These are phyloP conservation scores for Heterococcus sp. DNA, from an alignment of 108 stramenopile genomes.

Conservation along the genomic window DNA sequence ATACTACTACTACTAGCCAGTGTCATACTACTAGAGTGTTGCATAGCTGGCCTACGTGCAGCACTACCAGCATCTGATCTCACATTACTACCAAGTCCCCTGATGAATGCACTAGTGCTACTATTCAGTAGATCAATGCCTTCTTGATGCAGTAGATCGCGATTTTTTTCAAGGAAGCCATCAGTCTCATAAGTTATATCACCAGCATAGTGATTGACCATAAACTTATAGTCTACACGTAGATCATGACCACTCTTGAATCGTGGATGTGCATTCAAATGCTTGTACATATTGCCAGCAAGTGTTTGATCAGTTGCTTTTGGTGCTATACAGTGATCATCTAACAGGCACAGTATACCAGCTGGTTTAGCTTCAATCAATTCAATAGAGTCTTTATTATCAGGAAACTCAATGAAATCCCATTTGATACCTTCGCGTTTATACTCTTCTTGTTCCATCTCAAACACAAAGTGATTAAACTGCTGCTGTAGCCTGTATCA, in stretches of 20 bases:
- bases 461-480: constrained; percentile 55
- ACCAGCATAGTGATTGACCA: constrained; percentile 65
- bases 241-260: constrained; percentile 8
- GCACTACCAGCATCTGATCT: background rate
- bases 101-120: constrained; percentile 12
- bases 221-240: constrained; percentile 57
- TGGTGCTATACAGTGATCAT: constrained; percentile 89
- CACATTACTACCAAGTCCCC: background rate
- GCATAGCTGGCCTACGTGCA: background rate
- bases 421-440: constrained; percentile 45
- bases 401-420: constrained; percentile 43
- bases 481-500: constrained; percentile 55
- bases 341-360: constrained; percentile 82
- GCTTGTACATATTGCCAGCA: constrained; percentile 77
- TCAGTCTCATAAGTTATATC: constrained; percentile 54
- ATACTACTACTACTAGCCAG: background rate
- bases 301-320: constrained; percentile 81
- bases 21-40: background rate
- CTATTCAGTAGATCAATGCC: constrained; percentile 66
- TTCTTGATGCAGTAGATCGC: constrained; percentile 59
- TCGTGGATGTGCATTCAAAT: constrained; percentile 50
- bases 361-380: constrained; percentile 63
- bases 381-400: constrained; percentile 51
- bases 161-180: constrained; percentile 66
- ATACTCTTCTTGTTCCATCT: constrained; percentile 61